Conservation (phyloP, 495 filamentous ascomycete genomes). For the Aspergillus funiculosus region DNA sequence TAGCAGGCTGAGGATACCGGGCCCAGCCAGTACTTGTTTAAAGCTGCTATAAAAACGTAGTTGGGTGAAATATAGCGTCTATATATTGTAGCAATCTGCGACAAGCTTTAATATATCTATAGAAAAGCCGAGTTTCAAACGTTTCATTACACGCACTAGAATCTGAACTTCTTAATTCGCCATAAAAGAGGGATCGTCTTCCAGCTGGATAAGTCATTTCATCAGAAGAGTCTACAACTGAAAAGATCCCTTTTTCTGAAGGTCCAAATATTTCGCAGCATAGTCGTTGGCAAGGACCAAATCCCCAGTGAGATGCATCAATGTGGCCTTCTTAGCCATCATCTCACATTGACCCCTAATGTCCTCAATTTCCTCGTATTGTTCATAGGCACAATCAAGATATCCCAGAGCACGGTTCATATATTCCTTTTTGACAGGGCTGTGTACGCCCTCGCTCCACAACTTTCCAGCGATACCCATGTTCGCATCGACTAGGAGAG, state of each 20-base stretch:
- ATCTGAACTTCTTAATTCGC: neutral
- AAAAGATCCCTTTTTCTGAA: slow-evolving; percentile 37
- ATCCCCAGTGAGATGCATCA: slow-evolving; percentile 72
- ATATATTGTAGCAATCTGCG: no score
- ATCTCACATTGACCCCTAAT: slow-evolving; percentile 69
- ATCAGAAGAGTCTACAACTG: neutral
- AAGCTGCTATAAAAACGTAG: no score
- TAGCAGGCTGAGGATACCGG: no score
- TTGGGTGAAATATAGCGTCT: no score
- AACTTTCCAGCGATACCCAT: slow-evolving; percentile 70
- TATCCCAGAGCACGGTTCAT: slow-evolving; percentile 60
- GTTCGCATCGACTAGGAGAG: slow-evolving; percentile 71
- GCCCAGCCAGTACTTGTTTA: no score
- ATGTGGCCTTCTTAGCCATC: slow-evolving; percentile 79
- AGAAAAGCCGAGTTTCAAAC: no score
- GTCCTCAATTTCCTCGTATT: slow-evolving; percentile 71
- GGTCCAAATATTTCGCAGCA: slow-evolving; percentile 61
- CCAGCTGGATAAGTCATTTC: neutral
- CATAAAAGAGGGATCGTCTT: no score
- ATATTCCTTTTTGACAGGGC: slow-evolving; percentile 46
- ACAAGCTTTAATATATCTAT: no score
- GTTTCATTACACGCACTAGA: neutral
- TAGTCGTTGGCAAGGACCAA: slow-evolving; percentile 65
- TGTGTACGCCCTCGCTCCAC: slow-evolving; percentile 23
- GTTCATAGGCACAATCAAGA: slow-evolving; percentile 60